Evolutionary conservation across 805 yeast genomes (phyloP), one percentile per base, ranked within the genome.

Genomic region (Jamesozyma rosinii): DNA sequence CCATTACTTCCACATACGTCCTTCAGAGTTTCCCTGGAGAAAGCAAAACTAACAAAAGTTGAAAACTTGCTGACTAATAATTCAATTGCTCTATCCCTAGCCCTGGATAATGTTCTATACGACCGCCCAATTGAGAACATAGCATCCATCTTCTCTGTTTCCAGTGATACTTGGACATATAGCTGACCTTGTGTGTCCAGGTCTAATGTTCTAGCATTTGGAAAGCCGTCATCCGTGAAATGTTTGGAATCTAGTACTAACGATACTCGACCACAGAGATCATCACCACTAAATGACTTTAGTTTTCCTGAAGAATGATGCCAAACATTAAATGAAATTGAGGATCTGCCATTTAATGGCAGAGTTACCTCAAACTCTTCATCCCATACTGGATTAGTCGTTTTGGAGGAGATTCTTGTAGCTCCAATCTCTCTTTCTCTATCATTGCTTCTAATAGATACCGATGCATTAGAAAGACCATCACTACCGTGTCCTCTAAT

Each of bases 51-150:
- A 41, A 89, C 78, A 48, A 76, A 79, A 2, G 76, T 66, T 0
- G 85, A 69, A 51, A 88, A 84, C 50, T 83, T 82, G 41, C 76
- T 83, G 8, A 85, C 92, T 49, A 90, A 75, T 44, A 77, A 58
- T 44, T 79, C 76, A 40, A 83, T 72, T 45, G 83, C 75, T 44
- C 84, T 74, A 42, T 83, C 83, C 57, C 79, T 77, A 1, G 80
- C 70, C 46, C 88, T 71, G 27, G 70, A 64, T 24, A 90, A 65
- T 1, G 79, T 72, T 49, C 90, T 67, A 52, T 81, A 76, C 0
- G 90, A 80, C 49, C 81, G 74, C 1, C 95, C 94, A 62, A 90
- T 72, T 37, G 80, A 82, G 54, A 83, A 90, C 8, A 85, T 64
- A 1, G 95, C 87, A 61, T 89, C 95, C 33, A 75, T 76, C 38